Conservation (phyloP, 495 filamentous ascomycete genomes). For the Clohesyomyces aquaticus region DNA sequence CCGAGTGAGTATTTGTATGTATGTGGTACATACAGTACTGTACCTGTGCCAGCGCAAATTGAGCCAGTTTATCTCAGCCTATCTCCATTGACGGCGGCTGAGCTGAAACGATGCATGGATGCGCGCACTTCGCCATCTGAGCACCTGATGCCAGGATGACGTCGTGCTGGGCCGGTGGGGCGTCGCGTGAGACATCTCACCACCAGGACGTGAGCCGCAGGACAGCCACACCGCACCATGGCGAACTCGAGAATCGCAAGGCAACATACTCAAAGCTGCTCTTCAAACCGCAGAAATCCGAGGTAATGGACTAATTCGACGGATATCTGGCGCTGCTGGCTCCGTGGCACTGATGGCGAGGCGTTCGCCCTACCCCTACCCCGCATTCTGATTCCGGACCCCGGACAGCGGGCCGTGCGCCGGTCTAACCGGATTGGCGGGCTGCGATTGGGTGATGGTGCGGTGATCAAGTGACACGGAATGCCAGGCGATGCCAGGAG, state of each 20-base stretch:
- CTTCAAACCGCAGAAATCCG: too few species aligned
- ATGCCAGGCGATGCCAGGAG: slow-evolving; percentile 27
- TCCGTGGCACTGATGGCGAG: too few species aligned
- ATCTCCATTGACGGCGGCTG: too few species aligned
- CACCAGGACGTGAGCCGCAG: neutral
- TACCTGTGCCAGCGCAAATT: too few species aligned
- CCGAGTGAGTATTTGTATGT: too few species aligned
- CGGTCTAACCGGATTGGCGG: slow-evolving; percentile 31
- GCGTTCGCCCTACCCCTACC: slow-evolving; percentile 1
- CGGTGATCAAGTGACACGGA: slow-evolving; percentile 37
- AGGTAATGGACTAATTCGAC: too few species aligned
- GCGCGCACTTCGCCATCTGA: neutral
- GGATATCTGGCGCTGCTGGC: too few species aligned
- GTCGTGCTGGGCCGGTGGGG: slow-evolving; percentile 18
- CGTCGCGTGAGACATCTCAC: slow-evolving; percentile 26
- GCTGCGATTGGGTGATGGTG: slow-evolving; percentile 34
- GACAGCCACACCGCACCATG: neutral
- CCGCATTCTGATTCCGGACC: slow-evolving; percentile 34
- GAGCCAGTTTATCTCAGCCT: too few species aligned
- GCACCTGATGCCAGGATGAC: slow-evolving; percentile 20
- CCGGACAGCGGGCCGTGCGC: slow-evolving; percentile 21
- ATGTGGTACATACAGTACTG: too few species aligned
- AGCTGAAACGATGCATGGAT: slow-evolving; percentile 18
- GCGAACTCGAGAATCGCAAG: too few species aligned
- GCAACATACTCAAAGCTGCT: too few species aligned